Conservation (phyloP, 208 protist species). For the Trypanosoma congolense region DNA sequence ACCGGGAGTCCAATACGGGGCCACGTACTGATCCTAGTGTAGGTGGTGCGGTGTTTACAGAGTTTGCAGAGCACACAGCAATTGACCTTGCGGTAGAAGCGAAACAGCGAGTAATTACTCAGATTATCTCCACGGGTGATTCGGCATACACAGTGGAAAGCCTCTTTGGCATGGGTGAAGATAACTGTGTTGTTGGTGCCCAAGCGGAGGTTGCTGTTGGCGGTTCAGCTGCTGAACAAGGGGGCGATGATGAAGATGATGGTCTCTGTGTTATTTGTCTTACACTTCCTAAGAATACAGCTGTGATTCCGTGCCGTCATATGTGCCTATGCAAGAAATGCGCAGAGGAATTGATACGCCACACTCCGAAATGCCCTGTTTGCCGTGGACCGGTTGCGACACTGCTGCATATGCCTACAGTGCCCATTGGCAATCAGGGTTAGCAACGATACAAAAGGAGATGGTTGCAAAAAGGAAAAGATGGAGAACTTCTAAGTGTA, state of each 20-base stretch:
- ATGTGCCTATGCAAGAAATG: conserved; percentile 94
- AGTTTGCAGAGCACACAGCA: conserved; percentile 86
- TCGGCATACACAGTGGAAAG: conserved; percentile 86
- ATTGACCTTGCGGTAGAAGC: conserved; percentile 75
- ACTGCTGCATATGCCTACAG: conserved; percentile 80
- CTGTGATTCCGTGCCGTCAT: conserved; percentile 74
- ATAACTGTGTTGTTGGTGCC: conserved; percentile 29
- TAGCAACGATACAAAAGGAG: too few relatives aligned
- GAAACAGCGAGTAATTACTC: conserved; percentile 78
- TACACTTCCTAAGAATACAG: conserved; percentile 60
- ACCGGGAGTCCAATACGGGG: too few relatives aligned
- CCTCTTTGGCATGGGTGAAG: conserved; percentile 78
- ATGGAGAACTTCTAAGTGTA: conserved; percentile 5
- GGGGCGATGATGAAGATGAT: conserved; percentile 79
- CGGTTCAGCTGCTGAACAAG: conserved; percentile 51
- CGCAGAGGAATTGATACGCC: conserved; percentile 87
- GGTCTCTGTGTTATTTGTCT: conserved; percentile 93
- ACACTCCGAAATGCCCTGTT: conserved; percentile 93
- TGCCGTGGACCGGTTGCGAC: conserved; percentile 87
- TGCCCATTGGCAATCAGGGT: conserved; percentile 6
- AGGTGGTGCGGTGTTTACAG: conserved; percentile 56
- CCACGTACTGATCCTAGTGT: too few relatives aligned
- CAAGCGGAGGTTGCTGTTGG: conserved; percentile 67
- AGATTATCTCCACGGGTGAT: conserved; percentile 70
- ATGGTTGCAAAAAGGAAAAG: not conserved